A percentile compares a stretch with the other conserved stretches of the same genome.
phyloP scores from a whole-genome alignment of 164 flowering plant species.

The Kingdonia uniflora region DNA sequence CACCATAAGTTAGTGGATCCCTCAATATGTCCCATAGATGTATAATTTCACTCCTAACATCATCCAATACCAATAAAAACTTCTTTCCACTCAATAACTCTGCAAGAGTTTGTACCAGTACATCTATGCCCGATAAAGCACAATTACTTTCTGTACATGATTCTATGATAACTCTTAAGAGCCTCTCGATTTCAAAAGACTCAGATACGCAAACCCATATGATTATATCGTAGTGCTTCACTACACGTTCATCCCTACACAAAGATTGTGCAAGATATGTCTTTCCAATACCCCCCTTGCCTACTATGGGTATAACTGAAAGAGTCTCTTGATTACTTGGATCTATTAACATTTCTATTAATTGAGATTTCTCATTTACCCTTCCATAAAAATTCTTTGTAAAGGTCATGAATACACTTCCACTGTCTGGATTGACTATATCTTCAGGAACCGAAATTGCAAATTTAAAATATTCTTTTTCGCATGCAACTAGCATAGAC shows the following conservation, averaged over 20 bases:
- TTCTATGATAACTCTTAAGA: conserved; percentile 1
- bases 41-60: background rate
- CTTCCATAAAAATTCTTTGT: background rate
- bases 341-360: background rate
- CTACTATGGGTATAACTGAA: background rate
- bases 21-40: background rate
- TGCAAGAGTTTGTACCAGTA: background rate
- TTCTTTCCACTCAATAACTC: background rate
- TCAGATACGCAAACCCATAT: conserved; percentile 1
- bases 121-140: background rate
- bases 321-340: background rate
- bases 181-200: conserved; percentile 1
- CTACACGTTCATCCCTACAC: background rate
- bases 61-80: conserved; percentile 5
- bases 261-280: background rate
- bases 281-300: conserved; percentile 1
- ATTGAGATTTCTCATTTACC: background rate
- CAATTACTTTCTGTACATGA: background rate
- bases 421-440: background rate
- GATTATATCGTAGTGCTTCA: background rate
- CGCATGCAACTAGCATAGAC: background rate
- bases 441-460: background rate
- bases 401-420: background rate
- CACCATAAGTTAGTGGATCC: background rate
- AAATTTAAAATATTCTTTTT: background rate